These are phyloP conservation scores for Aphanomyces astaci DNA, from an alignment of 352 stramenopile species.

Conservation along the genomic window DNA sequence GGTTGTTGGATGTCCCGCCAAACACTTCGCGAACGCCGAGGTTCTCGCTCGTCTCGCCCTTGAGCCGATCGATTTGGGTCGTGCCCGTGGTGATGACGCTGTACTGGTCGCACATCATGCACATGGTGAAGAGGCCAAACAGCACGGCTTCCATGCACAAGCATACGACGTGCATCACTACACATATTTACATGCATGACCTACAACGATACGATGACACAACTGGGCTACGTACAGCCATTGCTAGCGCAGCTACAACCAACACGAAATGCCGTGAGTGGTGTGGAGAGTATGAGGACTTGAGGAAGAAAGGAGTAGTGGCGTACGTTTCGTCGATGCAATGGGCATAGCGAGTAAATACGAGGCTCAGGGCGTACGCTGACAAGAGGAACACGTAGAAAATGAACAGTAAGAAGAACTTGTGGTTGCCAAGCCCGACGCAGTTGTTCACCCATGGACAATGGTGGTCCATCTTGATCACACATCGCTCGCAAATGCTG, in stretches of 20 bases:
- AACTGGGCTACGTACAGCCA: slow-evolving; percentile 28
- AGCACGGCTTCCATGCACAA: slow-evolving; percentile 86
- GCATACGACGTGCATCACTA: slow-evolving; percentile 69
- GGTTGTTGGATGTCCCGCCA: slow-evolving; percentile 45
- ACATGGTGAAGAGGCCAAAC: slow-evolving; percentile 98
- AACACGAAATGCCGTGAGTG: background rate
- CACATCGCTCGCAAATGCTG: slow-evolving; percentile 92
- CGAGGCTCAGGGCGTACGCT: slow-evolving; percentile 88
- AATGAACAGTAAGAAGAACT: slow-evolving; percentile 89
- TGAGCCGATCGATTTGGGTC: slow-evolving; percentile 96
- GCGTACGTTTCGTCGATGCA: slow-evolving; percentile 79
- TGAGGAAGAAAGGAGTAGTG: background rate
- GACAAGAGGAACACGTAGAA: slow-evolving; percentile 93
- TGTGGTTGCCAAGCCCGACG: slow-evolving; percentile 98
- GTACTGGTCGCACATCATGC: slow-evolving; percentile 98
- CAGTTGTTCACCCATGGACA: slow-evolving; percentile 99
- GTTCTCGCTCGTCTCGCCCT: slow-evolving; percentile 75
- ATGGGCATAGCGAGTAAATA: slow-evolving; percentile 84
- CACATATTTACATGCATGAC: slow-evolving; percentile 5
- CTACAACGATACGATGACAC: background rate
- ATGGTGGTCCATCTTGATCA: slow-evolving; percentile 99
- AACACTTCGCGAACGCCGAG: slow-evolving; percentile 81
- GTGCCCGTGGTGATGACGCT: slow-evolving; percentile 93
- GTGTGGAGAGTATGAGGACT: background rate
- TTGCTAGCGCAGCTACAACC: slow-evolving; percentile 52